Base-by-base conservation (phyloP, 257 asterid genomes). In the Plantago elongata region DNA sequence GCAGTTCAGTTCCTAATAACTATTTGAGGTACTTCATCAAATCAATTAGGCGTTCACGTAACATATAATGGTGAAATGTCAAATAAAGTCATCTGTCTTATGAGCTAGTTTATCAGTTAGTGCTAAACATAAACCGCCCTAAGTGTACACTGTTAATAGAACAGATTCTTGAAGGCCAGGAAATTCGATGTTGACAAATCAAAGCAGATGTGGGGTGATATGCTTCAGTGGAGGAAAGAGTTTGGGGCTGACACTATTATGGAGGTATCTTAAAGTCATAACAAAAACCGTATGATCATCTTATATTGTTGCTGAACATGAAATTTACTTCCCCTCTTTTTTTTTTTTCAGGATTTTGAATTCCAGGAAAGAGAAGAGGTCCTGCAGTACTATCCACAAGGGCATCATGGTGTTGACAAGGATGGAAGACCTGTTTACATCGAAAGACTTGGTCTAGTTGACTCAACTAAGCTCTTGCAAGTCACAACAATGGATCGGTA, bases 201-300 rank as follows among this genome's bases (percentile, higher is more conserved):
- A 14, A 93, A 89, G 75, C 95, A 83, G 70, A 93, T 93, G 97
- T 93, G 99, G 99, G 61, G 84, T 40, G 97, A 93, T 74, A 93
- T 93, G 99, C 74, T 93, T 66, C 88, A 85, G 0, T 93, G 99
- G 99, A 90, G 99, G 81, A 93, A 86, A 73, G 97, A 89, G n/a
- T 89, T 87, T 51, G 93, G 95, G 63, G 73, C 89, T 29, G 99
- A 93, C 88, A 77, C 83, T 47, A 78, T 93, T 15, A 74, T 68
- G 76, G 97, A 93, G 90, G 98, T 91, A 85, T 64, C 9, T 10
- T 63, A 22, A 22, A 22, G 30, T 11, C 11, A 56, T 3, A 4
- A 13, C 22, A 9, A 12, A 12, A 14, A 17, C 40, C 40, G 8
- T 34, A 66, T 11, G 17, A 9, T 34, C 22, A 60, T 17, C 51